Conservation (phyloP, 768 basidiomycete genomes). For the Dioszegia aurantiaca region DNA sequence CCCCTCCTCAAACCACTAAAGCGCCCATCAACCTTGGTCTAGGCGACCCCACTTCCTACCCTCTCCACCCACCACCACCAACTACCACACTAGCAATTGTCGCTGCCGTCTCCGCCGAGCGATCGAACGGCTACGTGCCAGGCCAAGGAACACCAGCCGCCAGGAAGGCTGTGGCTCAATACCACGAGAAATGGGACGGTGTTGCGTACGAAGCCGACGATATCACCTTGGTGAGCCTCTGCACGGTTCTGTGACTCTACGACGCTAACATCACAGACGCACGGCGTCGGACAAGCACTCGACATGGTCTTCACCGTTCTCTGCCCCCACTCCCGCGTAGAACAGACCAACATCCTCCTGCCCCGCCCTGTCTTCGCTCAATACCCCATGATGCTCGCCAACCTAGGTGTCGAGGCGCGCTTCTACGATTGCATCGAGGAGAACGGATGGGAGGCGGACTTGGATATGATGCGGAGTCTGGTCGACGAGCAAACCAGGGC, state of each 20-base stretch:
- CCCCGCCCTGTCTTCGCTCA: slow-evolving; percentile 52
- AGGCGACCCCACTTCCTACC: slow-evolving; percentile 52
- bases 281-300: slow-evolving; percentile 52
- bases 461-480: slow-evolving; percentile 44
- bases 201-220: slow-evolving; percentile 39
- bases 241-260: neutral
- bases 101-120: slow-evolving; percentile 29
- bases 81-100: slow-evolving; percentile 42
- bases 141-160: slow-evolving; percentile 45
- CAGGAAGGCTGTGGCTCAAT: slow-evolving; percentile 48
- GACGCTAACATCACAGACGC: slow-evolving; percentile 29
- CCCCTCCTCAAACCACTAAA: slow-evolving; percentile 34
- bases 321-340: slow-evolving; percentile 36
- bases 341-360: slow-evolving; percentile 49
- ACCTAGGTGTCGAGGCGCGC: slow-evolving; percentile 44
- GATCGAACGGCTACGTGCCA: slow-evolving; percentile 49
- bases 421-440: slow-evolving; percentile 52
- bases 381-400: slow-evolving; percentile 48
- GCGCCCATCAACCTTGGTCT: slow-evolving; percentile 53
- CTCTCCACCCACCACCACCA: slow-evolving; percentile 46
- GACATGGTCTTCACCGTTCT: slow-evolving; percentile 49
- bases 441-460: slow-evolving; percentile 51
- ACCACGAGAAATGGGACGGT: slow-evolving; percentile 48
- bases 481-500: slow-evolving; percentile 52
- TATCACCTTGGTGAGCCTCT: slow-evolving; percentile 43